Conservation (phyloP, 352 stramenopile genomes). For the Phytopythium mirpurense region DNA sequence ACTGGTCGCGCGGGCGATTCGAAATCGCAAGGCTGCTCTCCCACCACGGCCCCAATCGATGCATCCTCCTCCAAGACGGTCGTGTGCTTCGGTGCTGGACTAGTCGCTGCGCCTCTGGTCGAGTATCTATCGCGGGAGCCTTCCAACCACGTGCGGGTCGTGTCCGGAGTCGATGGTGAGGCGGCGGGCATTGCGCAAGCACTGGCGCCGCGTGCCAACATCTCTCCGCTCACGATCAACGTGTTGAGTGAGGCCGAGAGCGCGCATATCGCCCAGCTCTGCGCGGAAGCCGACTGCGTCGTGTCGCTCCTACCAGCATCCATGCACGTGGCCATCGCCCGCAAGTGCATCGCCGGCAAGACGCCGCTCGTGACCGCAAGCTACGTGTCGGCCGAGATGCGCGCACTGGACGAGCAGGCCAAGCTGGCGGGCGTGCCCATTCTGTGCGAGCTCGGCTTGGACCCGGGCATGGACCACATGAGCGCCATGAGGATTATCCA, state of each 20-base stretch:
- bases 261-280: slow-evolving; percentile 45
- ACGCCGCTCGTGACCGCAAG: slow-evolving; percentile 93
- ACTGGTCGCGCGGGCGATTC: slow-evolving; percentile 75
- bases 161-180: slow-evolving; percentile 72
- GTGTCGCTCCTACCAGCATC: slow-evolving; percentile 92
- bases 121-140: slow-evolving; percentile 80
- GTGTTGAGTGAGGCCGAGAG: slow-evolving; percentile 51
- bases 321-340: slow-evolving; percentile 90
- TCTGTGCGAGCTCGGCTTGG: slow-evolving; percentile 94
- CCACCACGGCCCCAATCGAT: not conserved
- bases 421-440: slow-evolving; percentile 85
- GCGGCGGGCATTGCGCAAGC: slow-evolving; percentile 61
- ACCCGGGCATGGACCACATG: slow-evolving; percentile 97
- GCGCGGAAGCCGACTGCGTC: slow-evolving; percentile 87
- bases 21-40: slow-evolving; percentile 21
- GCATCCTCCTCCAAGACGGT: slow-evolving; percentile 40
- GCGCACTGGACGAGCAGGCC: slow-evolving; percentile 70
- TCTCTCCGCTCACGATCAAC: slow-evolving; percentile 79
- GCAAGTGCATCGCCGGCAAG: slow-evolving; percentile 81
- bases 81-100: slow-evolving; percentile 84
- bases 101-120: slow-evolving; percentile 77
- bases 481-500: slow-evolving; percentile 97
- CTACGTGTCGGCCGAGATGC: slow-evolving; percentile 95
- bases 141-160: slow-evolving; percentile 64
- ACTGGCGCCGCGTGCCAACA: slow-evolving; percentile 45